Evolutionary conservation across 495 filamentous ascomycete species (phyloP).

Genomic region (Paragyromitra xinjiangensis): DNA sequence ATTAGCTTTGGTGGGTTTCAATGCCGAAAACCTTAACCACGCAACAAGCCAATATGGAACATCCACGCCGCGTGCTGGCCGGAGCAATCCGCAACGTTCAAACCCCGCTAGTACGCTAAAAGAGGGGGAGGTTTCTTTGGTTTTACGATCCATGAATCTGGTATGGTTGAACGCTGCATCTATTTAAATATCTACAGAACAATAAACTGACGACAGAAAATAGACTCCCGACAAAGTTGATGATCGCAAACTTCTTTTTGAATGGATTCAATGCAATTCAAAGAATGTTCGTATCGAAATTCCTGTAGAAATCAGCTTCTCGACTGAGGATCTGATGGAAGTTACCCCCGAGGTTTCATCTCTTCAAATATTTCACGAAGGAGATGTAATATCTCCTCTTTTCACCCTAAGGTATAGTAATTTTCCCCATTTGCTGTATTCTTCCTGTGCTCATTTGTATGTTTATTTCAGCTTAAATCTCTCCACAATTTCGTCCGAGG

Average conservation of each 20-base stretch:
- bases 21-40: slow-evolving; percentile 4
- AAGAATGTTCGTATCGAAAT: slow-evolving; percentile 10
- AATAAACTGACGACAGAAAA: background rate
- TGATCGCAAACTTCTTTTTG: background rate
- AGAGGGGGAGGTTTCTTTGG: slow-evolving; percentile 1
- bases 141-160: background rate
- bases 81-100: background rate
- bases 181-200: background rate
- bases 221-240: slow-evolving; percentile 5
- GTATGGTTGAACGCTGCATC: background rate
- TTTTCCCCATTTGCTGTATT: background rate
- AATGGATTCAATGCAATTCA: background rate
- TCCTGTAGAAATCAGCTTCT: slow-evolving; percentile 23
- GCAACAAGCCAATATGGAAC: background rate
- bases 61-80: background rate
- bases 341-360: background rate
- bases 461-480: slow-evolving; percentile 3
- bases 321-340: background rate
- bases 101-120: background rate
- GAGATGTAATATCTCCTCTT: background rate
- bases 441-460: background rate
- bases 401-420: slow-evolving; percentile 12
- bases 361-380: slow-evolving; percentile 3
- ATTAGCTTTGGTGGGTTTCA: background rate
- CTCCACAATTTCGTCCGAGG: background rate